Conservation (phyloP, 495 filamentous ascomycete genomes). For the Penicillium steckii region DNA sequence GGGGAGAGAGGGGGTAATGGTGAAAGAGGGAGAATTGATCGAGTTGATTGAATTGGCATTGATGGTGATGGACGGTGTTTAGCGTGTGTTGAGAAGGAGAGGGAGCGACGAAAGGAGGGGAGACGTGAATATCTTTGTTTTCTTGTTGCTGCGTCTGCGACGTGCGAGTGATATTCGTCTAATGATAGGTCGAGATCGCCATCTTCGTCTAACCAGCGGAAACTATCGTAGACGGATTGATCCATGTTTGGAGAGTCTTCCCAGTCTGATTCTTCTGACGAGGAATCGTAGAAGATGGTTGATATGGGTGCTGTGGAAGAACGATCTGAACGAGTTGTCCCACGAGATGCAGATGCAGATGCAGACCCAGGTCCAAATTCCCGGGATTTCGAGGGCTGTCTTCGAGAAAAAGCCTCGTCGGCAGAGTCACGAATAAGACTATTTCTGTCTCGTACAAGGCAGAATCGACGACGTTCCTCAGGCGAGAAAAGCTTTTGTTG, state of each 20-base stretch:
- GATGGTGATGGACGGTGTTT: slow-evolving; percentile 16
- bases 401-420: slow-evolving; percentile 58
- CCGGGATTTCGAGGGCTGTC: too few species aligned
- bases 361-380: too few species aligned
- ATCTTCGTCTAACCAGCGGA: slow-evolving; percentile 80
- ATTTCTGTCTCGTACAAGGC: slow-evolving; percentile 48
- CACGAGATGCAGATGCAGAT: too few species aligned
- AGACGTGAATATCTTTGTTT: slow-evolving; percentile 22
- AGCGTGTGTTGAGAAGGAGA: slow-evolving; percentile 38
- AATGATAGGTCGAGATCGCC: slow-evolving; percentile 71
- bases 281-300: slow-evolving; percentile 31
- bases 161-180: slow-evolving; percentile 49
- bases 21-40: slow-evolving; percentile 15
- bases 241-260: slow-evolving; percentile 43
- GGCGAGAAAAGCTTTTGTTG: slow-evolving; percentile 66
- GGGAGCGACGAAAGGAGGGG: slow-evolving; percentile 48
- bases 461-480: slow-evolving; percentile 70
- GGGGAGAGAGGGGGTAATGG: slow-evolving; percentile 13
- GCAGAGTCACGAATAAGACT: slow-evolving; percentile 68
- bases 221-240: slow-evolving; percentile 61
- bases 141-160: slow-evolving; percentile 30
- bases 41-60: slow-evolving; percentile 18
- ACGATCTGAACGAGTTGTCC: too few species aligned
- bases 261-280: slow-evolving; percentile 14
- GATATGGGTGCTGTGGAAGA: slow-evolving; percentile 21